Evolutionary conservation across 2,329 filamentous ascomycete genomes (phyloP).

Genomic region (Aspergillus hortae): DNA sequence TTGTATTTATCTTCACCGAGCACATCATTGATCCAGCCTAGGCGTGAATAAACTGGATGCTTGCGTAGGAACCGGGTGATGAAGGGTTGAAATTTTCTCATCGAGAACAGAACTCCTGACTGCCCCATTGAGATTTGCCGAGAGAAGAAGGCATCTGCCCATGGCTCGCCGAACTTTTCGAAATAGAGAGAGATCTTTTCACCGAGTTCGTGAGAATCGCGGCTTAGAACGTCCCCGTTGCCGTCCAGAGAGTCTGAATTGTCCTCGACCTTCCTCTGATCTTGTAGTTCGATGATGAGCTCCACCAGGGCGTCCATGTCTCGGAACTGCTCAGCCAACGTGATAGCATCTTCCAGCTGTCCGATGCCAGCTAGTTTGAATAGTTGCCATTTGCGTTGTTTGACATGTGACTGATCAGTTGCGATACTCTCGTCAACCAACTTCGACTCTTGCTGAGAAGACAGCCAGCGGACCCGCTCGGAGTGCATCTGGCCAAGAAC

Average conservation of each 20-base stretch:
- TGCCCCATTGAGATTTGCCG: slow-evolving; percentile 67
- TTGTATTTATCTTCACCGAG: slow-evolving; percentile 70
- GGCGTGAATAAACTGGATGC: slow-evolving; percentile 66
- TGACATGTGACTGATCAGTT: slow-evolving; percentile 42
- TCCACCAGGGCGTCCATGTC: slow-evolving; percentile 63
- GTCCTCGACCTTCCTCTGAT: slow-evolving; percentile 30
- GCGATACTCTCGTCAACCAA: slow-evolving; percentile 47
- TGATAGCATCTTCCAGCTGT: slow-evolving; percentile 56
- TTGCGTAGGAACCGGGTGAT: slow-evolving; percentile 76
- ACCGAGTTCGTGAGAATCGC: slow-evolving; percentile 31
- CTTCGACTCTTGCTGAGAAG: slow-evolving; percentile 50
- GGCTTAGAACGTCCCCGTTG: slow-evolving; percentile 16
- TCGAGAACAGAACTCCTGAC: slow-evolving; percentile 63
- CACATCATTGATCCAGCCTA: slow-evolving; percentile 95
- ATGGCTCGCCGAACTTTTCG: slow-evolving; percentile 47
- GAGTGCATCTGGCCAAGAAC: slow-evolving; percentile 56
- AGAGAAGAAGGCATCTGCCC: slow-evolving; percentile 71
- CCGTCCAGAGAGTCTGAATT: slow-evolving; percentile 10
- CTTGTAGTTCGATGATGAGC: slow-evolving; percentile 40
- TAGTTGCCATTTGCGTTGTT: slow-evolving; percentile 46
- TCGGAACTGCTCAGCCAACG: slow-evolving; percentile 58
- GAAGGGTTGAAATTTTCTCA: slow-evolving; percentile 67
- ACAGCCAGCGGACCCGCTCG: slow-evolving; percentile 59
- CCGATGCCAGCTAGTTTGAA: slow-evolving; percentile 50
- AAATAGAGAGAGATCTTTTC: slow-evolving; percentile 46